Evolutionary conservation across 805 yeast species (phyloP).

Genomic region (Cephaloascus albidus): DNA sequence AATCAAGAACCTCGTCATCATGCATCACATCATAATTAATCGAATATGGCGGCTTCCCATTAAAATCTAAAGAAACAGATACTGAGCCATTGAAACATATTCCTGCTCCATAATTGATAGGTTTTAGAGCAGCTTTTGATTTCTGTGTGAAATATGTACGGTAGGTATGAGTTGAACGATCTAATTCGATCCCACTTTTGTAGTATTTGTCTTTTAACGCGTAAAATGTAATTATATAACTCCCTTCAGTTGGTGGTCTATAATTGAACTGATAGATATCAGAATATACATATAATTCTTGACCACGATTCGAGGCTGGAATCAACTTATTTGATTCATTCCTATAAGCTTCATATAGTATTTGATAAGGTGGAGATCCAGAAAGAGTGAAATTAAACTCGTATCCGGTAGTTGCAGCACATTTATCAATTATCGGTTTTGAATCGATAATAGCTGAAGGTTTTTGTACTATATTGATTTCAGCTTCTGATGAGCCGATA

Average conservation of each 20-base stretch:
- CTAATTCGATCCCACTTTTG: conserved; percentile 23
- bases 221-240: conserved; percentile 64
- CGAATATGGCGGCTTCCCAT: conserved; percentile 75
- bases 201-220: conserved; percentile 58
- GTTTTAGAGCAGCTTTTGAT: conserved; percentile 41
- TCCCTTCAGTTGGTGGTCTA: conserved; percentile 75
- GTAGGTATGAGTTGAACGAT: conserved; percentile 39
- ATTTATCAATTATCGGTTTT: conserved; percentile 65
- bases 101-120: conserved; percentile 6
- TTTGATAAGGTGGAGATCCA: conserved; percentile 79
- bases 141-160: conserved; percentile 64
- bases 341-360: conserved; percentile 53
- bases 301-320: not conserved
- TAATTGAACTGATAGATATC: conserved; percentile 35
- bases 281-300: not conserved
- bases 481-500: conserved; percentile 46
- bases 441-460: conserved; percentile 38
- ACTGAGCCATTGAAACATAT: conserved; percentile 20
- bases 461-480: conserved; percentile 27
- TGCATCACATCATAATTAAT: conserved; percentile 63
- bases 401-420: conserved; percentile 87
- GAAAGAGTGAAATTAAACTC: conserved; percentile 47
- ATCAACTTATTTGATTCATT: conserved; percentile 11
- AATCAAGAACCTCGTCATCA: conserved; percentile 10
- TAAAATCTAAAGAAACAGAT: conserved; percentile 47